Conservation (phyloP, 768 basidiomycete genomes). For the Boletellus ananiceps region DNA sequence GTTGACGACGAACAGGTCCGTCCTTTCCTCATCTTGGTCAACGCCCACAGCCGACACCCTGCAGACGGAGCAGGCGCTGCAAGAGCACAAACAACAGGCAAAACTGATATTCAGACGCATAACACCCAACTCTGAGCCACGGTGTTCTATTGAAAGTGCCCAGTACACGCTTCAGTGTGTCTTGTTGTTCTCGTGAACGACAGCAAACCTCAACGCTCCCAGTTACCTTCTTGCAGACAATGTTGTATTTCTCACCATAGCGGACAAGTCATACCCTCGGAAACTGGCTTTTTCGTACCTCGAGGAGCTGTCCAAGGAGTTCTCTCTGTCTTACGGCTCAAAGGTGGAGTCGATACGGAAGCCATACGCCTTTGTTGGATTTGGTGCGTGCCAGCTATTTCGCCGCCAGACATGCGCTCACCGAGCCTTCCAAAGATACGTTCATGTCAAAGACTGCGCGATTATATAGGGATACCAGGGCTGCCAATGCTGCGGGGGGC, state of each 20-base stretch:
- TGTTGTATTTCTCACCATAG: constrained; percentile 92
- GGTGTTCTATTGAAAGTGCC: constrained; percentile 95
- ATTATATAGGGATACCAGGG: constrained; percentile 90
- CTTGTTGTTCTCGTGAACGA: constrained; percentile 16
- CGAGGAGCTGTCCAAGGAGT: constrained; percentile 96
- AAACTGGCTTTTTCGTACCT: constrained; percentile 97
- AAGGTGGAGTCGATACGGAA: constrained; percentile 90
- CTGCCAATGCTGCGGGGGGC: constrained; percentile 60
- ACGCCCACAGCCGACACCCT: constrained; percentile 2
- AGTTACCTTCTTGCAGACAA: constrained; percentile 95
- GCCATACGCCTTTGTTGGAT: constrained; percentile 99
- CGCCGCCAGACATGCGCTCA: constrained; percentile 1
- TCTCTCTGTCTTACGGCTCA: constrained; percentile 84
- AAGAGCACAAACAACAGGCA: constrained; percentile 98
- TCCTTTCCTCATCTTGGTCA: background rate
- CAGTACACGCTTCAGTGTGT: constrained; percentile 92
- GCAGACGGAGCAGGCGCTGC: constrained; percentile 88
- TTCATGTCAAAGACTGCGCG: constrained; percentile 98
- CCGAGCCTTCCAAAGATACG: constrained; percentile 59
- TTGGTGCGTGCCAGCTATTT: constrained; percentile 58
- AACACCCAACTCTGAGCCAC: constrained; percentile 89
- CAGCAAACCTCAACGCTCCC: constrained; percentile 5
- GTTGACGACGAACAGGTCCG: constrained; percentile 95
- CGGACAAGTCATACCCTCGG: constrained; percentile 94
- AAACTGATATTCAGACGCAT: constrained; percentile 95